phyloP scores from a whole-genome alignment of 2,329 filamentous ascomycete species.

The Aspergillus oerlinghausenensis region DNA sequence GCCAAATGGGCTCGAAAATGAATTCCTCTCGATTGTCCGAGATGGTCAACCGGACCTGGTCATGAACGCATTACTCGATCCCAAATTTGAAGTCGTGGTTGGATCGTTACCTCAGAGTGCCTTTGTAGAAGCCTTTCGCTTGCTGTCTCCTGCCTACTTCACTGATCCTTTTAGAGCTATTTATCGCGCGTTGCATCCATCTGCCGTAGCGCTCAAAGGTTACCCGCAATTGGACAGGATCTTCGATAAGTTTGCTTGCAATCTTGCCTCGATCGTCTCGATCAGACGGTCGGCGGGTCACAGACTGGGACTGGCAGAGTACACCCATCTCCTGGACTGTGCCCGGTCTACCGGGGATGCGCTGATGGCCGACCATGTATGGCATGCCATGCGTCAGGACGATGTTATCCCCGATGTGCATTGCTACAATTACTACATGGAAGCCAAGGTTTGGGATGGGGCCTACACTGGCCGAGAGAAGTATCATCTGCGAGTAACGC shows the following conservation, averaged over 20 bases:
- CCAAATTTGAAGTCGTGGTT: conserved; percentile 25
- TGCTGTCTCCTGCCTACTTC: conserved; percentile 56
- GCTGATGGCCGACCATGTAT: conserved; percentile 42
- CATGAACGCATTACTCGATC: conserved; percentile 32
- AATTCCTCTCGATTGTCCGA: conserved; percentile 27
- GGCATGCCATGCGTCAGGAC: conserved; percentile 41
- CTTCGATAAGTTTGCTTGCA: conserved; percentile 36
- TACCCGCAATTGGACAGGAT: conserved; percentile 34
- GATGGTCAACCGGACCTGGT: conserved; percentile 39
- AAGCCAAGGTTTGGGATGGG: conserved; percentile 45
- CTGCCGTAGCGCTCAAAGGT: conserved; percentile 41
- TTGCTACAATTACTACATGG: conserved; percentile 55
- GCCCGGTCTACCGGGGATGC: conserved; percentile 46
- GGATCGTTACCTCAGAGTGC: conserved; percentile 48
- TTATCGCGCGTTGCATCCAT: conserved; percentile 48
- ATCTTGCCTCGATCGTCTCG: conserved; percentile 35
- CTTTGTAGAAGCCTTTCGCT: conserved; percentile 61
- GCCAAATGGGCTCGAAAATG: conserved; percentile 1
- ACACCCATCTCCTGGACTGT: conserved; percentile 50
- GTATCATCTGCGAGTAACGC: conserved; percentile 35
- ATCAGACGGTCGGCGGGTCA: conserved; percentile 35
- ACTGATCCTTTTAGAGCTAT: conserved; percentile 45
- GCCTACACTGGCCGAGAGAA: conserved; percentile 37
- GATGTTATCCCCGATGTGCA: conserved; percentile 41
- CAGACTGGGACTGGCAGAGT: conserved; percentile 44